Percentiles rank a stretch among this genome's conserved stretches.
phyloP scores from a whole-genome alignment of 2,329 filamentous ascomycete species.

The Fusarium secorum region DNA sequence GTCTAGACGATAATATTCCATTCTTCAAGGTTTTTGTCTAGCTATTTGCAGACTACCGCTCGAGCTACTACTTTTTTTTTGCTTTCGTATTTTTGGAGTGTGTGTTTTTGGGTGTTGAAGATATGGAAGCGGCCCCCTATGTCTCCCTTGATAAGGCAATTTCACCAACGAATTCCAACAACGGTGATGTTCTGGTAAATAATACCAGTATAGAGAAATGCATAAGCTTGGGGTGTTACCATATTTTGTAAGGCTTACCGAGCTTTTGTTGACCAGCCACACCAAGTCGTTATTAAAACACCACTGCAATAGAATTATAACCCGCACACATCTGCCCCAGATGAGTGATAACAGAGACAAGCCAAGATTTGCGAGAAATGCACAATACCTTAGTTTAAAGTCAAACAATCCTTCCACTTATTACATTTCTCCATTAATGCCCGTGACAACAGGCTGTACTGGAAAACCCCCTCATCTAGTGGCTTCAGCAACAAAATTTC shows the following conservation, averaged over 20 bases:
- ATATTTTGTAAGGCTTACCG: not conserved
- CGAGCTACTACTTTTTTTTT: not conserved
- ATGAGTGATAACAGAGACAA: not conserved
- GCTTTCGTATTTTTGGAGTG: not conserved
- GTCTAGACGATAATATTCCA: not conserved
- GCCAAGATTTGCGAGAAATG: not conserved
- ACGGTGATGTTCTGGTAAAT: not conserved
- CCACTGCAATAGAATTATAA: not conserved
- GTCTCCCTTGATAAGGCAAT: constrained; percentile 1
- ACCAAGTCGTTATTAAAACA: not conserved
- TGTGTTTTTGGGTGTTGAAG: not conserved
- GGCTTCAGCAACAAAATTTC: not conserved
- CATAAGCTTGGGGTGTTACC: not conserved
- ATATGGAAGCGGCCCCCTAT: not conserved
- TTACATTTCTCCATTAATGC: not conserved
- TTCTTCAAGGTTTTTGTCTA: not conserved
- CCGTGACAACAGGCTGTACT: not conserved
- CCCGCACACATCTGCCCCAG: not conserved
- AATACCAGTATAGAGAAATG: not conserved
- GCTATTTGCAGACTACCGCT: constrained; percentile 2
- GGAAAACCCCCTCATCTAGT: not conserved
- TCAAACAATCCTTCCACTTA: not conserved
- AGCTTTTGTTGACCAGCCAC: not conserved
- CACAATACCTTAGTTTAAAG: not conserved
- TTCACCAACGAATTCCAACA: not conserved